phyloP scores from a whole-genome alignment of 2,329 filamentous ascomycete species.

The Myriosclerotinia duriaeana region DNA sequence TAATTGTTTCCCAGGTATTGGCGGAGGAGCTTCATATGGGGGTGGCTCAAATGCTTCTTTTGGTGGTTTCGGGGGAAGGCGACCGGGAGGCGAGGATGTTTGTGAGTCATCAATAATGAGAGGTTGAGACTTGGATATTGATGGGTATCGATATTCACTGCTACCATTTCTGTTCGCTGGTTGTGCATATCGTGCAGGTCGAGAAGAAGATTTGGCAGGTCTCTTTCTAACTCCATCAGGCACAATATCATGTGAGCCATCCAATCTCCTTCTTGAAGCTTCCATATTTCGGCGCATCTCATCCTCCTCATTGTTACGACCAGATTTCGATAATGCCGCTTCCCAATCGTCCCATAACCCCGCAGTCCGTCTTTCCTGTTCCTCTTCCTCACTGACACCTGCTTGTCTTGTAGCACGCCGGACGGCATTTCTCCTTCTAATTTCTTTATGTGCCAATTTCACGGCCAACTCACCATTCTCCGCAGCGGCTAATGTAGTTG shows the following conservation, averaged over 20 bases:
- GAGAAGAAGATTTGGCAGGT: conserved; percentile 34
- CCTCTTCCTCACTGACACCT: conserved; percentile 57
- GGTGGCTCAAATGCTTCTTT: conserved; percentile 33
- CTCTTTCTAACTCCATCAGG: conserved; percentile 33
- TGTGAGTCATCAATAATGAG: conserved; percentile 44
- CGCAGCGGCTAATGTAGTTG: conserved; percentile 64
- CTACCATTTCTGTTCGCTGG: conserved; percentile 27
- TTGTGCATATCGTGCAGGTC: conserved; percentile 31
- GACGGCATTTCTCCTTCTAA: conserved; percentile 63
- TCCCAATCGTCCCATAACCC: conserved; percentile 56
- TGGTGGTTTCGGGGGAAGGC: conserved; percentile 37
- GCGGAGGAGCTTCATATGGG: conserved; percentile 17
- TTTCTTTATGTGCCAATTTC: conserved; percentile 70
- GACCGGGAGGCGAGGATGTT: conserved; percentile 19
- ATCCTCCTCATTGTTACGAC: conserved; percentile 40
- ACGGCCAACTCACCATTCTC: conserved; percentile 76
- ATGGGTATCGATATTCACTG: conserved; percentile 55
- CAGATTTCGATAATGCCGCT: conserved; percentile 43
- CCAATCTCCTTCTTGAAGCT: conserved; percentile 47
- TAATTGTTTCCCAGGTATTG: conserved; percentile 35
- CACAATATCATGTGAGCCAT: conserved; percentile 36
- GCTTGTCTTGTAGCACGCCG: conserved; percentile 58
- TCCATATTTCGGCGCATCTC: conserved; percentile 54
- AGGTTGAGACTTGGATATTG: conserved; percentile 53
- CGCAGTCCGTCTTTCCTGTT: conserved; percentile 54